Evolutionary conservation across 176 grass and related monocot genomes (phyloP).

Genomic region (Tuctoria greenei): DNA sequence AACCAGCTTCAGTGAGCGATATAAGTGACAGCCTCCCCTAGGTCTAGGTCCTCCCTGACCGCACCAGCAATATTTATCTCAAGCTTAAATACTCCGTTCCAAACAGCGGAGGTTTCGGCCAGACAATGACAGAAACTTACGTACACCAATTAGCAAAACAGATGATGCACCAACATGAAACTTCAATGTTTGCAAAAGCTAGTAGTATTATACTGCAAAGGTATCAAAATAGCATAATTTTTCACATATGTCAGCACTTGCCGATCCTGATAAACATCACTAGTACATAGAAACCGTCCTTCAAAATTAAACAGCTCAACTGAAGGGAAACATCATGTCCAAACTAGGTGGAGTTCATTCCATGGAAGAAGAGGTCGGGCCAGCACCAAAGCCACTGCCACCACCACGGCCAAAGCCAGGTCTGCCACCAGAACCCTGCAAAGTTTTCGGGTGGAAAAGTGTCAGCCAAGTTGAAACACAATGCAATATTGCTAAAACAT

Average conservation of each 20-base stretch:
- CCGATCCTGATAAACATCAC: conserved; percentile 39
- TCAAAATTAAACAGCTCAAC: conserved; percentile 44
- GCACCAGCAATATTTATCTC: too few species aligned
- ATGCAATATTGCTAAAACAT: too few species aligned
- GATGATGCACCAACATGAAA: too few species aligned
- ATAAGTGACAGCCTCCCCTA: too few species aligned
- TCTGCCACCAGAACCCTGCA: conserved; percentile 69
- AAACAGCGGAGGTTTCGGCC: too few species aligned
- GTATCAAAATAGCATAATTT: conserved; percentile 21
- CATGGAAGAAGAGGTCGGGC: conserved; percentile 65
- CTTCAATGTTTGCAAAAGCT: neutral
- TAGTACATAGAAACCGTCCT: conserved; percentile 40
- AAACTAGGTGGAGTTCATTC: conserved; percentile 57
- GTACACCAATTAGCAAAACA: neutral
- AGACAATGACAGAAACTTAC: too few species aligned
- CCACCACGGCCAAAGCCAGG: conserved; percentile 87
- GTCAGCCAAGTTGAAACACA: neutral
- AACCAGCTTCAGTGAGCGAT: too few species aligned
- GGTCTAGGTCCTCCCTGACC: too few species aligned
- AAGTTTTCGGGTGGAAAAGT: neutral
- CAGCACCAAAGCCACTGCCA: conserved; percentile 51
- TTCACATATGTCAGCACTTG: conserved; percentile 37
- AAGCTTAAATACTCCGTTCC: too few species aligned
- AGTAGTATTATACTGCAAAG: conserved; percentile 28
- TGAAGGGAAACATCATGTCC: conserved; percentile 41